These are phyloP conservation scores for Candida labiduridarum DNA, from an alignment of 1,139 yeast species.

Conservation along the genomic window DNA sequence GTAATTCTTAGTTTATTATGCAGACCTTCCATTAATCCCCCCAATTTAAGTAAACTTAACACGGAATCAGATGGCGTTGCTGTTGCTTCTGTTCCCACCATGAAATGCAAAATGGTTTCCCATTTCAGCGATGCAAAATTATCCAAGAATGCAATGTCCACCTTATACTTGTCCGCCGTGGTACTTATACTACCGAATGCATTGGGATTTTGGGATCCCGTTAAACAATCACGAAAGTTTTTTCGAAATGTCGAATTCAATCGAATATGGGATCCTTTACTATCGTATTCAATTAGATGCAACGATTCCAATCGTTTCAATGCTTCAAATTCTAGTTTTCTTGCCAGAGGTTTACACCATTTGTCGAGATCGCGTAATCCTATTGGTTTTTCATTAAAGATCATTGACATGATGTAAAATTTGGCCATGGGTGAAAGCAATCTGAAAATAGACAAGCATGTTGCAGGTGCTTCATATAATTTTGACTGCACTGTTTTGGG, in stretches of 20 bases:
- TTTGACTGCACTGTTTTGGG: slow-evolving; percentile 83
- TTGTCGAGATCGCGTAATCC: slow-evolving; percentile 68
- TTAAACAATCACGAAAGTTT: slow-evolving; percentile 79
- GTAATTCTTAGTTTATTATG: slow-evolving; percentile 66
- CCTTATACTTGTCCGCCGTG: slow-evolving; percentile 43
- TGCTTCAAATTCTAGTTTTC: slow-evolving; percentile 70
- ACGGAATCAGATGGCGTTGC: slow-evolving; percentile 71
- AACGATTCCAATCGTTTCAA: slow-evolving; percentile 73
- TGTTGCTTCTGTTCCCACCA: slow-evolving; percentile 88
- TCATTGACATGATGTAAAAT: slow-evolving; percentile 82
- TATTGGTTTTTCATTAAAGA: slow-evolving; percentile 78
- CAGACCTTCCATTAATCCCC: slow-evolving; percentile 79
- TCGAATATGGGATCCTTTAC: slow-evolving; percentile 54
- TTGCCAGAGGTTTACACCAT: slow-evolving; percentile 67
- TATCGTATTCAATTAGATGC: slow-evolving; percentile 72
- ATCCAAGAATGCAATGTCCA: slow-evolving; percentile 69
- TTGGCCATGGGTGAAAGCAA: slow-evolving; percentile 88
- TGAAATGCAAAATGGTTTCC: slow-evolving; percentile 94
- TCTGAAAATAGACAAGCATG: slow-evolving; percentile 89
- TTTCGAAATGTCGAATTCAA: slow-evolving; percentile 74
- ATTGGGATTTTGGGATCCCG: slow-evolving; percentile 65
- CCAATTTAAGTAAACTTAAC: slow-evolving; percentile 63
- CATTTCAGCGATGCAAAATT: slow-evolving; percentile 82
- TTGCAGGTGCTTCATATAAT: slow-evolving; percentile 80
- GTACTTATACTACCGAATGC: slow-evolving; percentile 47